Evolutionary conservation across 306 rosid genomes (phyloP).

Genomic region (Lablab purpureus): DNA sequence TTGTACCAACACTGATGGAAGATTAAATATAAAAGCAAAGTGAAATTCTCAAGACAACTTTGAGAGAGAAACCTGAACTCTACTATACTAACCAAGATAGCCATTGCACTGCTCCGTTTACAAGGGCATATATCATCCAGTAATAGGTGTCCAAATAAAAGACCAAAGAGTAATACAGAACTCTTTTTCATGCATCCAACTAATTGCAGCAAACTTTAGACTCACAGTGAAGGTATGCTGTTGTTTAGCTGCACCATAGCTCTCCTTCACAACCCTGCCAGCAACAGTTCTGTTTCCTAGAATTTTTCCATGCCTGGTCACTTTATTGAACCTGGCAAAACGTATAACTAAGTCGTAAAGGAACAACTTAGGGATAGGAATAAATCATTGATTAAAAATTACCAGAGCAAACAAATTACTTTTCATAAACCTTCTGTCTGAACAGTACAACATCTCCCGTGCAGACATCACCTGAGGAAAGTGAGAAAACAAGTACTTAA

Average conservation of each 20-base stretch:
- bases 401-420: conserved; percentile 51
- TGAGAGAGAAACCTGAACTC: conserved; percentile 16
- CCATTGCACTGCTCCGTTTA: conserved; percentile 28
- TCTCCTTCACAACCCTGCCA: conserved; percentile 82
- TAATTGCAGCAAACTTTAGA: conserved; percentile 15
- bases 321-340: conserved; percentile 70
- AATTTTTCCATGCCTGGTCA: conserved; percentile 63
- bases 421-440: conserved; percentile 74
- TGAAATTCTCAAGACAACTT: neutral
- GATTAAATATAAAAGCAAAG: neutral
- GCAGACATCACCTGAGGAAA: conserved; percentile 81
- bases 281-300: conserved; percentile 74
- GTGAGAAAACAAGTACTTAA: conserved; percentile 11
- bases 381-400: conserved; percentile 34
- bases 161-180: conserved; percentile 20
- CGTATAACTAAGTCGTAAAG: conserved; percentile 19
- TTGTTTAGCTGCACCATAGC: conserved; percentile 83
- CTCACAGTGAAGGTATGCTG: conserved; percentile 91
- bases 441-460: conserved; percentile 82
- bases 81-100: conserved; percentile 24
- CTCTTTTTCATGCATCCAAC: neutral
- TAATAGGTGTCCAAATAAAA: conserved; percentile 32
- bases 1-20: neutral
- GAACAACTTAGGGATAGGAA: neutral
- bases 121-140: conserved; percentile 13